Evolutionary conservation across 2,329 filamentous ascomycete species (phyloP).

Genomic region (Ophiostoma ips): DNA sequence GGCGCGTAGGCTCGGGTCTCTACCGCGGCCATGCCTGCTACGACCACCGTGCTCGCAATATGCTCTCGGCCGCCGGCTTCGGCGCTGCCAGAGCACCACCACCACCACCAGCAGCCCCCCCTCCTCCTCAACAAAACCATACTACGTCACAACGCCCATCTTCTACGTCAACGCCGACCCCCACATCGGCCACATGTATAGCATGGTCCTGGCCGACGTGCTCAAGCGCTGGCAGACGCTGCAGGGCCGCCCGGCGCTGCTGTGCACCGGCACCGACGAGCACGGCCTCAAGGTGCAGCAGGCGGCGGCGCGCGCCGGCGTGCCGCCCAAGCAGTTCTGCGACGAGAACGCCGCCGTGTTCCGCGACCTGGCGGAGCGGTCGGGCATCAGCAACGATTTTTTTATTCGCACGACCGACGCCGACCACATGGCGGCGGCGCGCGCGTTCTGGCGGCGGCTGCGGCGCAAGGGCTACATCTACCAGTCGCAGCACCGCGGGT

Average conservation of each 20-base stretch:
- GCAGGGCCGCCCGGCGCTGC: slow-evolving; percentile 43
- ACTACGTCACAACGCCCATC: slow-evolving; percentile 91
- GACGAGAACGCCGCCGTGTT: slow-evolving; percentile 74
- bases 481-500: slow-evolving; percentile 74
- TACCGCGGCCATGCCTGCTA: slow-evolving; percentile 2
- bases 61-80: background rate
- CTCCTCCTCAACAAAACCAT: slow-evolving; percentile 48
- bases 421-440: slow-evolving; percentile 70
- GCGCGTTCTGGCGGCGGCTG: slow-evolving; percentile 78
- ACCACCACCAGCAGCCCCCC: background rate
- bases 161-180: slow-evolving; percentile 98
- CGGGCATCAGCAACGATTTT: slow-evolving; percentile 61
- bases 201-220: slow-evolving; percentile 80
- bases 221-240: slow-evolving; percentile 83
- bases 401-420: slow-evolving; percentile 87
- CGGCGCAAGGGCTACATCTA: slow-evolving; percentile 68
- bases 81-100: slow-evolving; percentile 1
- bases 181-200: slow-evolving; percentile 89
- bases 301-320: slow-evolving; percentile 57
- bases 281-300: slow-evolving; percentile 96
- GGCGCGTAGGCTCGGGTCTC: slow-evolving; percentile 8
- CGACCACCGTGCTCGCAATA: background rate
- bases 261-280: slow-evolving; percentile 91
- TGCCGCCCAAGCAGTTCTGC: slow-evolving; percentile 72
- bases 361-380: slow-evolving; percentile 53